A percentile compares a stretch with the other conserved stretches of the same genome.
Evolutionary conservation across 805 yeast species (phyloP).

Genomic region (Metschnikowia chrysomelidarum): DNA sequence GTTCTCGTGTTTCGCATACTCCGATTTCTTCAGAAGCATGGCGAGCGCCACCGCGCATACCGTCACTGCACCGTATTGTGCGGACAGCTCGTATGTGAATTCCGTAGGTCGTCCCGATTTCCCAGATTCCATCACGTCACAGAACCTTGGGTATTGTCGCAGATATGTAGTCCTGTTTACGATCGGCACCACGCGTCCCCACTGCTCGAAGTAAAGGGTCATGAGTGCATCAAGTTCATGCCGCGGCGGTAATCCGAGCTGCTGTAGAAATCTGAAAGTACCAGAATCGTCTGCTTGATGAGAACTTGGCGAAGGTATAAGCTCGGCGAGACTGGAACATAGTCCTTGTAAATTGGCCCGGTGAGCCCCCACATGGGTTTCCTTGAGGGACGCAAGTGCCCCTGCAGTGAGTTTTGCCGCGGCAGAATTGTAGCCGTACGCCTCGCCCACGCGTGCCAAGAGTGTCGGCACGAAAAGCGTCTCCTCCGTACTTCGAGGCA

Average conservation of each 20-base stretch:
- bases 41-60: conserved; percentile 49
- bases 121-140: conserved; percentile 44
- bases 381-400: conserved; percentile 64
- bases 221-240: conserved; percentile 66
- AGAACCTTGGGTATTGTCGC: conserved; percentile 51
- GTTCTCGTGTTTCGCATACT: conserved; percentile 15
- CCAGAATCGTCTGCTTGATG: conserved; percentile 35
- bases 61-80: conserved; percentile 56
- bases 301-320: conserved; percentile 29
- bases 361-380: no score
- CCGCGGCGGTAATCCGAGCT: conserved; percentile 42
- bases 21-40: conserved; percentile 42
- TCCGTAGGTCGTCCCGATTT: conserved; percentile 9
- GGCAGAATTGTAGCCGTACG: conserved; percentile 68
- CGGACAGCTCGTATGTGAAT: conserved; percentile 35
- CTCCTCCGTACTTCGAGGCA: conserved; percentile 78
- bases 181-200: conserved; percentile 72
- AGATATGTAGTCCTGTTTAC: conserved; percentile 69
- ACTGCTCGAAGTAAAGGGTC: conserved; percentile 67
- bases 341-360: no score
- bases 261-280: conserved; percentile 43
- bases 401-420: conserved; percentile 71
- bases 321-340: conserved; percentile 17
- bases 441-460: conserved; percentile 64
- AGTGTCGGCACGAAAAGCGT: conserved; percentile 72